Evolutionary conservation across 306 rosid genomes (phyloP).

Genomic region (Senna tora): DNA sequence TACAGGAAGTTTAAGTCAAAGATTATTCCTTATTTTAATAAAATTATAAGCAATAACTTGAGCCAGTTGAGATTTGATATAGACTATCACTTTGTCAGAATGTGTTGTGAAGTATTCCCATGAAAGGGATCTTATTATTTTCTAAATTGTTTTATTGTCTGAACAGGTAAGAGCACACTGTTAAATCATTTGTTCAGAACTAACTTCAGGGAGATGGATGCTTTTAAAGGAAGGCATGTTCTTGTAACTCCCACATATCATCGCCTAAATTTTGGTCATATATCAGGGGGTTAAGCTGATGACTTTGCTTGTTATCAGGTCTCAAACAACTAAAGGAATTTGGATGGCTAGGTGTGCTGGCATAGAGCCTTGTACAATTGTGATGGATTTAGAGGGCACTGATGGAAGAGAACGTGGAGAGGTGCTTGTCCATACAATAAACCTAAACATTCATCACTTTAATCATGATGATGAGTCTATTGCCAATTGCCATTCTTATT

Average conservation of each 20-base stretch:
- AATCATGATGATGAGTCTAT: conserved; percentile 2
- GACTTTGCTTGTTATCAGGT: conserved; percentile 55
- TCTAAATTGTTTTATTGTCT: conserved; percentile 32
- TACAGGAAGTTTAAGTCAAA: not conserved
- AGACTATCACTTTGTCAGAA: not conserved
- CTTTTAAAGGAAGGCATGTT: conserved; percentile 85
- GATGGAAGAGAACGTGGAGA: conserved; percentile 99
- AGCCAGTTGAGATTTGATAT: conserved; percentile 11
- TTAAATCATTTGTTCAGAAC: conserved; percentile 73
- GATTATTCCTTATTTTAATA: not conserved
- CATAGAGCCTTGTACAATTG: conserved; percentile 91
- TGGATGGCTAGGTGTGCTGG: conserved; percentile 87
- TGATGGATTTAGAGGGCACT: conserved; percentile 96
- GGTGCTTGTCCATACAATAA: conserved; percentile 48
- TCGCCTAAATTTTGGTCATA: not conserved
- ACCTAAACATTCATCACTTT: conserved; percentile 25
- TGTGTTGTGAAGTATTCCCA: not conserved
- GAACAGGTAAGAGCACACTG: conserved; percentile 89
- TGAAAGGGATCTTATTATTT: not conserved
- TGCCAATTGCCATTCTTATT: conserved; percentile 14
- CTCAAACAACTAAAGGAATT: conserved; percentile 94
- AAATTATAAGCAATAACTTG: not conserved
- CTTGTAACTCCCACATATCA: conserved; percentile 17
- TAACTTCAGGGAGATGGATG: conserved; percentile 92
- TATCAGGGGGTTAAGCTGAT: conserved; percentile 6